Conservation (phyloP, 441 rosid species). For the Adansonia rubrostipa region DNA sequence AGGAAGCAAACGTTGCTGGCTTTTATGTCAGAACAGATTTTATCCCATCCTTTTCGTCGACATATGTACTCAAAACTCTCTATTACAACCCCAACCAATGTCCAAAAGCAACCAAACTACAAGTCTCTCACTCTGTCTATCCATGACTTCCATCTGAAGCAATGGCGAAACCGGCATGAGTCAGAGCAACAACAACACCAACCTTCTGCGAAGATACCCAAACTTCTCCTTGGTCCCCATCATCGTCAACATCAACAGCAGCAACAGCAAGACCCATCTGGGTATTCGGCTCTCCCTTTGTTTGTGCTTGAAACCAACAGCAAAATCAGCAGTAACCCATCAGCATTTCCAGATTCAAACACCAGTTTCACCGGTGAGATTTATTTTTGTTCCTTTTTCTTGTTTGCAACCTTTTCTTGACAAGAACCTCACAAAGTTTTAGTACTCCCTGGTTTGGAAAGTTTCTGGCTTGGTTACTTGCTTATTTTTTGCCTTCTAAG, state of each 20-base stretch:
- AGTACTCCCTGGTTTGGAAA: too few species aligned
- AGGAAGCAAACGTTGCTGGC: too few species aligned
- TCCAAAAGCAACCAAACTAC: slow-evolving; percentile 31
- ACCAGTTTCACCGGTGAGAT: slow-evolving; percentile 56
- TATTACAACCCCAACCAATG: slow-evolving; percentile 16
- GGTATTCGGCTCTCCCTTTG: slow-evolving; percentile 59
- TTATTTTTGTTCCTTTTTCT: slow-evolving; percentile 18
- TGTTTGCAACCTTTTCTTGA: neutral
- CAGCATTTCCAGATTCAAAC: slow-evolving; percentile 57
- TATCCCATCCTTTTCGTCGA: too few species aligned
- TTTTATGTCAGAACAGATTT: slow-evolving; percentile 45
- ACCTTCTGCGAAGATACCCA: slow-evolving; percentile 56
- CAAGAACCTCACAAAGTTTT: too few species aligned
- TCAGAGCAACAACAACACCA: slow-evolving; percentile 50
- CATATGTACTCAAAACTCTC: too few species aligned
- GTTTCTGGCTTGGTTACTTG: too few species aligned
- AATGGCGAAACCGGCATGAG: slow-evolving; percentile 80
- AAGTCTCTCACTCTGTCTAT: slow-evolving; percentile 31
- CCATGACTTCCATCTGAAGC: slow-evolving; percentile 87
- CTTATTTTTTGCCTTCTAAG: neutral
- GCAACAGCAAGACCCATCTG: slow-evolving; percentile 34
- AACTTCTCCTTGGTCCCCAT: slow-evolving; percentile 45
- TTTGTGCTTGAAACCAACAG: slow-evolving; percentile 58
- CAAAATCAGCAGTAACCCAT: slow-evolving; percentile 53
- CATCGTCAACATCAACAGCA: neutral